phyloP scores from a whole-genome alignment of 352 stramenopile genomes.

The Aphanomyces invadans region DNA sequence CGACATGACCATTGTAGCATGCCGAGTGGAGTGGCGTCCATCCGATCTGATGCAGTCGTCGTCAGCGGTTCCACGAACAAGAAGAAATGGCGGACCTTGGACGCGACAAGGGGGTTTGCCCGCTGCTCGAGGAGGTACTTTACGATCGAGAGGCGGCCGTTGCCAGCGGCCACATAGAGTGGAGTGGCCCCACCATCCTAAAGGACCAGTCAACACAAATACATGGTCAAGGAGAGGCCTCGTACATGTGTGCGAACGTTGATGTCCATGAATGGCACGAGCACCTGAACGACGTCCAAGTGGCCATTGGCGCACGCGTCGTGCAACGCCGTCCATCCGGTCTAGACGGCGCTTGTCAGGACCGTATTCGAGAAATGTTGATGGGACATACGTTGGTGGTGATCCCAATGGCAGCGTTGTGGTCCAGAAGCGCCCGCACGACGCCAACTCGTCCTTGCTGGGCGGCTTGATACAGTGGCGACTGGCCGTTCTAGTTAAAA shows the following conservation, averaged over 20 bases:
- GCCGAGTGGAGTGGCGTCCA: conserved; percentile 8
- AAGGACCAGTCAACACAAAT: neutral
- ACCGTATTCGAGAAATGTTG: neutral
- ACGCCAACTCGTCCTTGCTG: conserved; percentile 9
- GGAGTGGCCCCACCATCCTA: conserved; percentile 1
- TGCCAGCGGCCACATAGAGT: conserved; percentile 10
- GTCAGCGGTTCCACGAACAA: neutral
- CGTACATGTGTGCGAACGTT: conserved; percentile 9
- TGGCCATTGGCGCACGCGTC: conserved; percentile 5
- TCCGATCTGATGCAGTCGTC: conserved; percentile 9
- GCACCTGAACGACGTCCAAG: conserved; percentile 5
- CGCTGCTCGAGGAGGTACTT: neutral
- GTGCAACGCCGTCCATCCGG: conserved; percentile 7
- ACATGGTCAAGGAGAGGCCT: too few species aligned
- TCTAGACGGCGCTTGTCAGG: neutral
- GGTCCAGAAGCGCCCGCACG: conserved; percentile 3
- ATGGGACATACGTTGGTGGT: neutral
- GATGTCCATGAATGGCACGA: neutral
- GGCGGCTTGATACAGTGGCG: conserved; percentile 9
- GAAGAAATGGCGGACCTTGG: neutral
- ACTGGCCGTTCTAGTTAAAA: conserved; percentile 16
- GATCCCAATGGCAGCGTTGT: neutral
- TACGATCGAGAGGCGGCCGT: neutral
- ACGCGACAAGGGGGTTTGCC: neutral
- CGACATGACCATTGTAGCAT: neutral